A percentile compares a stretch with the other conserved stretches of the same genome.
These are phyloP conservation scores for Fusarium poae DNA, from an alignment of 2,329 filamentous ascomycete species.

Conservation along the genomic window DNA sequence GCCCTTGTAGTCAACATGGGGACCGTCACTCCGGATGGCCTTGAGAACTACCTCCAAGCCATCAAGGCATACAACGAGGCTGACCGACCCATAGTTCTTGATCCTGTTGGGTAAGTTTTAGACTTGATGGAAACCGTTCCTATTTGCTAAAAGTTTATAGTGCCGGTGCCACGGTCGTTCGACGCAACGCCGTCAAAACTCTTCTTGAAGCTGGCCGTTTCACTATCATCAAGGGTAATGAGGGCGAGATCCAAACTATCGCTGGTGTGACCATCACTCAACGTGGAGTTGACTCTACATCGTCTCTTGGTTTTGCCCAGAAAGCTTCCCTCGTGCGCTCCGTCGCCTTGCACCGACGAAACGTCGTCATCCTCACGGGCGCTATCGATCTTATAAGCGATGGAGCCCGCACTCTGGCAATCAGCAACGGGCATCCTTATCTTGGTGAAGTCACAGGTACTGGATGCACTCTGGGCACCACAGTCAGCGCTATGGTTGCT, in stretches of 20 bases:
- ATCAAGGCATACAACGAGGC: slow-evolving; percentile 84
- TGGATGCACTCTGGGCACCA: slow-evolving; percentile 87
- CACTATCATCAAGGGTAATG: slow-evolving; percentile 93
- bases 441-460: slow-evolving; percentile 81
- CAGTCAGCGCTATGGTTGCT: slow-evolving; percentile 80
- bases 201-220: slow-evolving; percentile 83
- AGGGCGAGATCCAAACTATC: slow-evolving; percentile 84
- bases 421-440: slow-evolving; percentile 81
- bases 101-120: slow-evolving; percentile 80
- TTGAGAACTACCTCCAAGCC: slow-evolving; percentile 79
- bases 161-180: slow-evolving; percentile 82
- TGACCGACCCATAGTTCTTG: slow-evolving; percentile 82
- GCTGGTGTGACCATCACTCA: slow-evolving; percentile 70
- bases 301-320: slow-evolving; percentile 63
- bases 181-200: slow-evolving; percentile 76
- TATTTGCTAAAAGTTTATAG: slow-evolving; percentile 50
- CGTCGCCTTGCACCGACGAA: slow-evolving; percentile 72
- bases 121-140: not conserved
- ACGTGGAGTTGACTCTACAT: slow-evolving; percentile 85
- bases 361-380: slow-evolving; percentile 88
- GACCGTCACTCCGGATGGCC: slow-evolving; percentile 81
- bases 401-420: slow-evolving; percentile 73
- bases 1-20: slow-evolving; percentile 95
- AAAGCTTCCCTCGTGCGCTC: slow-evolving; percentile 73
- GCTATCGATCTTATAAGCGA: slow-evolving; percentile 82